Conservation (phyloP, 75 land plant genomes). For the Cunninghamia lanceolata region DNA sequence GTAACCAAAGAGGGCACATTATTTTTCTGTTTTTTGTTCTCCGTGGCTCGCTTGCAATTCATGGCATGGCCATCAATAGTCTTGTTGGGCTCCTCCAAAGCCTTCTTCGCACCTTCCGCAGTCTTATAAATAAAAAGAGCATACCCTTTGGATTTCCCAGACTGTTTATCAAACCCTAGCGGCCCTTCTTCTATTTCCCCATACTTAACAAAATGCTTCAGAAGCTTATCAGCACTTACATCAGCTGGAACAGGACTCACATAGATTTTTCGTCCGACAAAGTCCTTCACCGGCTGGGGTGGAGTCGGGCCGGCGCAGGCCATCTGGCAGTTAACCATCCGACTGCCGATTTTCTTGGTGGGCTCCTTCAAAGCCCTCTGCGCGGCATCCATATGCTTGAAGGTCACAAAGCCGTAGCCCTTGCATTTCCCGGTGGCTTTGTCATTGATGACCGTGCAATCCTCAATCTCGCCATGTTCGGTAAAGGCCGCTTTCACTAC, state of each 20-base stretch:
- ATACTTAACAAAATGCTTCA: conserved; percentile 27
- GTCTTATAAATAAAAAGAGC: conserved; percentile 42
- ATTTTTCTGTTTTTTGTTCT: conserved; percentile 35
- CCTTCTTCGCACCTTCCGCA: conserved; percentile 30
- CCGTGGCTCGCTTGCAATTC: conserved; percentile 54
- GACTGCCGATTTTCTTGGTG: conserved; percentile 50
- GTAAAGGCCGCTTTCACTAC: conserved; percentile 24
- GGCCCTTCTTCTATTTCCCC: conserved; percentile 58
- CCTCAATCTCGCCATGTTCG: conserved; percentile 58
- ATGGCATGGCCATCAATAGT: conserved; percentile 43
- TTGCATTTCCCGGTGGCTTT: conserved; percentile 55
- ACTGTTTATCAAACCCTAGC: conserved; percentile 38
- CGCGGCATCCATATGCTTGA: conserved; percentile 41
- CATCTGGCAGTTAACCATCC: conserved; percentile 55
- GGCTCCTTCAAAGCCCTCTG: conserved; percentile 51
- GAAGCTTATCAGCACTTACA: conserved; percentile 19
- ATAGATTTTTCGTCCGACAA: conserved; percentile 35
- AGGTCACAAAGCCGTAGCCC: conserved; percentile 62
- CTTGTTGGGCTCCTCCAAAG: conserved; percentile 40
- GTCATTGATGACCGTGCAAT: conserved; percentile 46
- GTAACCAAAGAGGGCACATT: neutral
- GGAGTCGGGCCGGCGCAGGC: conserved; percentile 50
- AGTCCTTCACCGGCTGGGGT: conserved; percentile 24
- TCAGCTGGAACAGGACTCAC: conserved; percentile 9
- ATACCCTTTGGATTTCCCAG: conserved; percentile 34